A percentile compares a stretch with the other conserved stretches of the same genome.
These are phyloP conservation scores for Aspergillus coremiiformis DNA, from an alignment of 495 filamentous ascomycete genomes.

Conservation along the genomic window DNA sequence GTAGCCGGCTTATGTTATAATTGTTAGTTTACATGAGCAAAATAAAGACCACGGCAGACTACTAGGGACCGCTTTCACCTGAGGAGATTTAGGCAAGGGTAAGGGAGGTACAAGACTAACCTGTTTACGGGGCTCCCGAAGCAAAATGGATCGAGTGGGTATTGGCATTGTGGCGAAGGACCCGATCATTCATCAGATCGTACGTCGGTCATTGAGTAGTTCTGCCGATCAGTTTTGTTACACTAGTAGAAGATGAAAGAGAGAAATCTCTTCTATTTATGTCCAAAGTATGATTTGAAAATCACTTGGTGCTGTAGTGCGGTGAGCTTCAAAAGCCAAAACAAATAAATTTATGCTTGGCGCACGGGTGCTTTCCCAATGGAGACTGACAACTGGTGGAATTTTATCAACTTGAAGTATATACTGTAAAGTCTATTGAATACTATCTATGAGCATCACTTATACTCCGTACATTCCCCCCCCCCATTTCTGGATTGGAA, in stretches of 20 bases:
- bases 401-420: no score
- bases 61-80: slow-evolving; percentile 8
- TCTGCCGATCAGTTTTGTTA: no score
- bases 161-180: slow-evolving; percentile 30
- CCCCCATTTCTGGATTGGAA: no score
- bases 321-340: neutral
- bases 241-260: no score
- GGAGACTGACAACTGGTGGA: neutral
- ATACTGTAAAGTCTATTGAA: no score
- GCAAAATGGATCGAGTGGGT: slow-evolving; percentile 33
- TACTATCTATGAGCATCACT: no score
- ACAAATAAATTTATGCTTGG: slow-evolving; percentile 1
- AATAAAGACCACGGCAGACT: slow-evolving; percentile 7
- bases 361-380: neutral
- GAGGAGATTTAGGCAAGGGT: neutral
- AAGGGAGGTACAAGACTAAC: slow-evolving; percentile 19
- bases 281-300: neutral
- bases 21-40: slow-evolving; percentile 9
- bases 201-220: neutral
- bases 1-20: slow-evolving; percentile 18
- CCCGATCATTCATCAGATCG: neutral
- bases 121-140: slow-evolving; percentile 33
- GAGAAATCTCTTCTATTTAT: neutral
- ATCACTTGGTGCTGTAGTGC: no score
- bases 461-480: no score